Conservation (phyloP, 2,329 filamentous ascomycete genomes). For the Cladophialophora carrionii region DNA sequence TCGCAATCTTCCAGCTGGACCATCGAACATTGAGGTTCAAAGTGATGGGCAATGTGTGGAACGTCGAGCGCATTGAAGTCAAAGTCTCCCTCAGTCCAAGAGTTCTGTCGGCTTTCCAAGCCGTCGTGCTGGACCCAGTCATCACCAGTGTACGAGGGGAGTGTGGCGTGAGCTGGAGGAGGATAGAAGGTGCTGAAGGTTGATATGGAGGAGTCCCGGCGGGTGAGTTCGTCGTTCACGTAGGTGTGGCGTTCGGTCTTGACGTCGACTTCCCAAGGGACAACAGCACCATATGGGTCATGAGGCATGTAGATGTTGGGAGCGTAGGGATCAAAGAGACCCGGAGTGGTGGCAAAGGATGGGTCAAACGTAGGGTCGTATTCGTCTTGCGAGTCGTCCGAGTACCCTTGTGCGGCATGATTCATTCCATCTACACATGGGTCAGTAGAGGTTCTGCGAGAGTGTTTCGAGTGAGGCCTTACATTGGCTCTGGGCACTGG, state of each 20-base stretch:
- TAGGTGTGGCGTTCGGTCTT: conserved; percentile 95
- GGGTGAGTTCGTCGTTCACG: conserved; percentile 83
- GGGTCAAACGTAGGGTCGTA: conserved; percentile 69
- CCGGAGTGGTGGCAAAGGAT: conserved; percentile 56
- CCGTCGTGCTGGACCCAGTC: conserved; percentile 66
- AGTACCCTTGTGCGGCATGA: conserved; percentile 62
- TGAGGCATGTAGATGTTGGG: conserved; percentile 58
- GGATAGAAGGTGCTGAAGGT: conserved; percentile 93
- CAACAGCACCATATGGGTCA: conserved; percentile 57
- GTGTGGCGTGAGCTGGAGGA: conserved; percentile 66
- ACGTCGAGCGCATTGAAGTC: conserved; percentile 85
- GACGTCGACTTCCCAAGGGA: conserved; percentile 90
- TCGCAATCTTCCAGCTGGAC: conserved; percentile 88
- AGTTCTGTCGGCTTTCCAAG: conserved; percentile 65
- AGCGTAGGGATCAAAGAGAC: conserved; percentile 47
- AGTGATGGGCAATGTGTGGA: conserved; percentile 67
- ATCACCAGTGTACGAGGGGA: conserved; percentile 64
- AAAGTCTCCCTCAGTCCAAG: conserved; percentile 63
- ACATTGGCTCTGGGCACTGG: conserved; percentile 51
- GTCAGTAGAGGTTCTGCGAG: conserved; percentile 11
- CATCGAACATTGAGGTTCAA: conserved; percentile 45
- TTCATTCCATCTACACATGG: conserved; percentile 22
- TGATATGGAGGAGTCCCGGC: conserved; percentile 83
- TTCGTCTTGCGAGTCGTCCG: conserved; percentile 78
- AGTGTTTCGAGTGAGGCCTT: neutral